Evolutionary conservation across 331 rosid species (phyloP).

Genomic region (Acacia pycnantha): DNA sequence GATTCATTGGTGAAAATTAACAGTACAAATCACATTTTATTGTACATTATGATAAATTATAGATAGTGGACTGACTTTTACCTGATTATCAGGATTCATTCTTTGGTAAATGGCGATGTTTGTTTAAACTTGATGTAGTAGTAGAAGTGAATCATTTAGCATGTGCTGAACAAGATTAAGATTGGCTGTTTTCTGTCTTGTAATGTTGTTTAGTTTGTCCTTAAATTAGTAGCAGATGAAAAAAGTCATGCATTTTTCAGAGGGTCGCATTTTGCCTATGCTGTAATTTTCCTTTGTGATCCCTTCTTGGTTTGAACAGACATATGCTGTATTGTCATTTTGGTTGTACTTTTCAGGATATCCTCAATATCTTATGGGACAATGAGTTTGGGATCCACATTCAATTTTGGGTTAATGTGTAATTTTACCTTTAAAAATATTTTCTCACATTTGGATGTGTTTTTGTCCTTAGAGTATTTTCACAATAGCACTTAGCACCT

Average conservation of each 20-base stretch:
- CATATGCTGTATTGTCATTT: not conserved
- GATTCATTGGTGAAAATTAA: not conserved
- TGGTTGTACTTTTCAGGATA: not conserved
- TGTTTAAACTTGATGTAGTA: not conserved
- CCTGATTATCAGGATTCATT: not conserved
- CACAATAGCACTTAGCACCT: too few relatives aligned
- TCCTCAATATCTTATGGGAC: not conserved
- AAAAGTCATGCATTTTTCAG: not conserved
- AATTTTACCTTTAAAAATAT: too few relatives aligned
- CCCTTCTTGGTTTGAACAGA: not conserved
- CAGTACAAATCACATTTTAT: not conserved
- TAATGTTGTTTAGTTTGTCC: not conserved
- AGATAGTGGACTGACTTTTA: not conserved
- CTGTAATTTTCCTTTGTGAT: not conserved
- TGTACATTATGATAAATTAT: not conserved
- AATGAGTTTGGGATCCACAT: not conserved
- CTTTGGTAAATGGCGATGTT: not conserved
- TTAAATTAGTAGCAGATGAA: not conserved
- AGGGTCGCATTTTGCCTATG: not conserved
- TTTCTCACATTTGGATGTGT: too few relatives aligned
- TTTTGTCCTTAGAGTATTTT: too few relatives aligned
- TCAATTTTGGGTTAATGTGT: not conserved
- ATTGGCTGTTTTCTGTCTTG: not conserved
- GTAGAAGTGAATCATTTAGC: not conserved
- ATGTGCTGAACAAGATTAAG: not conserved